Base-by-base conservation (phyloP, 202 grass and related monocot genomes). In the Zoysia matrella region DNA sequence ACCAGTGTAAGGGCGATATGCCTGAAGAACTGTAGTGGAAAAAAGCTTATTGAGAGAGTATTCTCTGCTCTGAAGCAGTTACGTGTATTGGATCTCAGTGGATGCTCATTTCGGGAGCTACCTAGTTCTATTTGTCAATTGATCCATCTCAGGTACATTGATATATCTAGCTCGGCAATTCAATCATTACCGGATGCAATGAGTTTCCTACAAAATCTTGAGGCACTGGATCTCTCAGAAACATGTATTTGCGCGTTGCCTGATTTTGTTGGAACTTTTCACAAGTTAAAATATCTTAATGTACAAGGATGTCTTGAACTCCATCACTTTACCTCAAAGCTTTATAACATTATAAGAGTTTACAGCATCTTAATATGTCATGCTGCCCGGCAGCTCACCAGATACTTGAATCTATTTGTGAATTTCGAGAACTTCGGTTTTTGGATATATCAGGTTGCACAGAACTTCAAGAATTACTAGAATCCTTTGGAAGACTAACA, bases 391-490 rank as follows among this genome's bases (percentile, higher is more conserved):
- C 43, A 8, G 4, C 69, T 1, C 0, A 1, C 47, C 36, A 68
- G 36, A 46, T 74, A 40, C 30, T 7, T 52, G 39, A 68, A 4
- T 74, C 52, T 5, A n/a, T 80, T 1, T 75, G 77, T 70, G 61
- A 61, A 46, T 52, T 86, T 14, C 8, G 49, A 15, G 54, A 48
- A 61, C 78, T 89, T 66, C 60, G 66, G 13, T 60, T 73, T 55
- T 80, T 92, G 45, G 70, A 89, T 42, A n/a, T 91, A 54, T 90
- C 81, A 76, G 60, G 85, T 45, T 87, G 75, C 80, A 76, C 88
- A 60, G 75, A 80, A 48, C 63, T 90, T 45, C 80, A 13, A 62
- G 47, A 71, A 41, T 72, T 86, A 7, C 71, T 75, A 76, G 30
- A 1, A 46, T 64, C 53, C 42, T 78, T 78, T 82, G 72, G 73